Evolutionary conservation across 1,139 yeast genomes (phyloP), one percentile per base, ranked within the genome.

Genomic region (Lodderomyces oxycetoniae): DNA sequence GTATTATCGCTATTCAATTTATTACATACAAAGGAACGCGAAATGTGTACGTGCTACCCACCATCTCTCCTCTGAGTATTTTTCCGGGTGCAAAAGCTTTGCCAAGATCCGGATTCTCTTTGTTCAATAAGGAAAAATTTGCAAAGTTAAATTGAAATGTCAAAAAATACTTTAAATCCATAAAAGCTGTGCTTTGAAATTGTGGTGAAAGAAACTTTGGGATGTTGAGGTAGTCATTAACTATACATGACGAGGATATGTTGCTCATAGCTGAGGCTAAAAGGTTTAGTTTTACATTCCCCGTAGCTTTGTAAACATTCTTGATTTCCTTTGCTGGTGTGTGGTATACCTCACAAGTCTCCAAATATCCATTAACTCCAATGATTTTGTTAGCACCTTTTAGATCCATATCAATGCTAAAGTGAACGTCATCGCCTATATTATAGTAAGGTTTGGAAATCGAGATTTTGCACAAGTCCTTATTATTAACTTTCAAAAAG

Each of bases 341-440:
- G 37, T 62, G 67, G 47, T 55, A 67, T 2, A 49, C 40, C 35
- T 68, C 74, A 37, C 62, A 64, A 8, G 71, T 71, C 41, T 67
- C 74, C 14, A 67, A 37, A 41, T 61, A 63, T 4, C 49, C 55
- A 4, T 61, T 50, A 16, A 58, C 37, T 1, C 74, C 73, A 2
- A 57, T 59, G 3, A 65, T 53, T 30, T 55, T 56, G 3, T 60
- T 50, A 38, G 36, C 35, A 9, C 33, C 36, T 9, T 43, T 48
- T 5, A 35, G 36, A 2, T 56, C 54, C 32, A 44, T 48, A 31
- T 60, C 55, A 7, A 73, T 47, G 0, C 56, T 49, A 29, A 71
- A 55, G 37, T 61, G 61, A 7, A 74, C 56, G 37, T 70, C 73
- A 25, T 75, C 80, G 1, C 79, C 75, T 8, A 68, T 44, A 35